Percentiles rank a stretch among this genome's conserved stretches.
Conservation (phyloP, 495 filamentous ascomycete species). For the Tuber microsphaerosporum region DNA sequence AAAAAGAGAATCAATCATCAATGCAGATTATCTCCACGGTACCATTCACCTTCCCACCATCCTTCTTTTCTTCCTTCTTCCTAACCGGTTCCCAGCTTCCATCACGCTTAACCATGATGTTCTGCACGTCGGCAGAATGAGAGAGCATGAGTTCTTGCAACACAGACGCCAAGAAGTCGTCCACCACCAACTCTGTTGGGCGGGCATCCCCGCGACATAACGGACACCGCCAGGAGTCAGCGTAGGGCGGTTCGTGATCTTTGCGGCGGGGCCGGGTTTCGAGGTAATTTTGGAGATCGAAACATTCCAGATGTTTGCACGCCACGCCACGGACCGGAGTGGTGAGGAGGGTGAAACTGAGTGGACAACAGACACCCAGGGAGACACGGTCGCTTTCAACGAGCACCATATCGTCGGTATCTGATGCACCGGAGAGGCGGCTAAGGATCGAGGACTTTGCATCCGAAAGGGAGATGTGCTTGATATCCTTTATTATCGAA, state of each 20-base stretch:
- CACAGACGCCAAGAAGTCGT: constrained; percentile 32
- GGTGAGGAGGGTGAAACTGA: constrained; percentile 37
- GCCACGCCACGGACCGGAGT: constrained; percentile 30
- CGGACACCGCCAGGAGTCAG: constrained; percentile 39
- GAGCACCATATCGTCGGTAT: constrained; percentile 37
- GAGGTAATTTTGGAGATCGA: constrained; percentile 40
- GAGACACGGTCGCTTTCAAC: constrained; percentile 34
- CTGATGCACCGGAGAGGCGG: constrained; percentile 22
- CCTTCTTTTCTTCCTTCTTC: constrained; percentile 24
- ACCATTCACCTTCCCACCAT: constrained; percentile 18
- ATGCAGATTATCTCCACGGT: constrained; percentile 35
- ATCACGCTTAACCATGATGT: constrained; percentile 31
- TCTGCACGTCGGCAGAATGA: background rate
- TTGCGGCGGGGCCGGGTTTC: constrained; percentile 33
- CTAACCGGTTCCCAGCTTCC: constrained; percentile 28
- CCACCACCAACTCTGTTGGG: constrained; percentile 36
- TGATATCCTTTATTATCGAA: constrained; percentile 18
- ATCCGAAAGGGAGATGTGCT: constrained; percentile 7
- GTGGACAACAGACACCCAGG: constrained; percentile 33
- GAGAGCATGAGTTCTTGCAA: constrained; percentile 20
- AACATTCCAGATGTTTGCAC: constrained; percentile 38
- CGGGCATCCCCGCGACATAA: constrained; percentile 38
- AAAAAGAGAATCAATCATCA: constrained; percentile 17
- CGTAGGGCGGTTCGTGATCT: constrained; percentile 36
- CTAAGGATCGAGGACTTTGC: constrained; percentile 27